Evolutionary conservation across 2,329 filamentous ascomycete genomes (phyloP).

Genomic region (Westerdykella aurantiaca): DNA sequence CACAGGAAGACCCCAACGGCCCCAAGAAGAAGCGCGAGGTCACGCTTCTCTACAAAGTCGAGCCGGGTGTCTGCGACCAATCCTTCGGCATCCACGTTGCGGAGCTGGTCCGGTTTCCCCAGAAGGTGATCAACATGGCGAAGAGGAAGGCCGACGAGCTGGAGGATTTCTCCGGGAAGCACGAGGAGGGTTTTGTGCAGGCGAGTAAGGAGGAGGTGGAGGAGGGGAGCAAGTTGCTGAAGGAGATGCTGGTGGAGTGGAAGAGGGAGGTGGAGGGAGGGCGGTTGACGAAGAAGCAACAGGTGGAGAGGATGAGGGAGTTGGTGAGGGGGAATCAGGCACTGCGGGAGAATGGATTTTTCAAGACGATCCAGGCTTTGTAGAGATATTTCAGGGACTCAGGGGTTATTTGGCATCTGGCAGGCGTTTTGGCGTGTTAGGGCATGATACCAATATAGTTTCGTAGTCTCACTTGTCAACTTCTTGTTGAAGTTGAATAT

Average conservation of each 20-base stretch:
- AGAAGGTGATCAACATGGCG: slow-evolving; percentile 98
- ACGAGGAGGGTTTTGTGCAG: slow-evolving; percentile 48
- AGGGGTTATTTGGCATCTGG: not conserved
- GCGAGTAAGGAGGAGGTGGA: slow-evolving; percentile 77
- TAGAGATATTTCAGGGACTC: slow-evolving; percentile 14
- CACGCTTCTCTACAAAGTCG: slow-evolving; percentile 92
- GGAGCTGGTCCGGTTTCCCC: slow-evolving; percentile 90
- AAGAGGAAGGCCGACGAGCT: slow-evolving; percentile 97
- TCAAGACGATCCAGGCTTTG: slow-evolving; percentile 51
- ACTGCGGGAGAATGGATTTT: slow-evolving; percentile 60
- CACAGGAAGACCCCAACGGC: slow-evolving; percentile 41
- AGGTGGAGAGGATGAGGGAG: slow-evolving; percentile 71
- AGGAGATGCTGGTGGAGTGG: slow-evolving; percentile 78
- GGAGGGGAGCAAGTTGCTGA: slow-evolving; percentile 77
- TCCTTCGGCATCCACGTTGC: slow-evolving; percentile 98
- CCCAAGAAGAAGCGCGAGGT: slow-evolving; percentile 60
- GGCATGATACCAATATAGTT: not conserved
- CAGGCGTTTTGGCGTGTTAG: not conserved
- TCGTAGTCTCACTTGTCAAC: no score
- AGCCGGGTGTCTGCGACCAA: slow-evolving; percentile 92
- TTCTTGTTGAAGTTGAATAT: no score
- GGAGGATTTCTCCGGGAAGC: slow-evolving; percentile 85
- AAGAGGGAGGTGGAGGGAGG: slow-evolving; percentile 66
- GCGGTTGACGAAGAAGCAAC: slow-evolving; percentile 55
- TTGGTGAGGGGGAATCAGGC: slow-evolving; percentile 69